These are phyloP conservation scores for Papilionanthe hybrid DNA, from an alignment of 116 monocot genomes.

Conservation along the genomic window DNA sequence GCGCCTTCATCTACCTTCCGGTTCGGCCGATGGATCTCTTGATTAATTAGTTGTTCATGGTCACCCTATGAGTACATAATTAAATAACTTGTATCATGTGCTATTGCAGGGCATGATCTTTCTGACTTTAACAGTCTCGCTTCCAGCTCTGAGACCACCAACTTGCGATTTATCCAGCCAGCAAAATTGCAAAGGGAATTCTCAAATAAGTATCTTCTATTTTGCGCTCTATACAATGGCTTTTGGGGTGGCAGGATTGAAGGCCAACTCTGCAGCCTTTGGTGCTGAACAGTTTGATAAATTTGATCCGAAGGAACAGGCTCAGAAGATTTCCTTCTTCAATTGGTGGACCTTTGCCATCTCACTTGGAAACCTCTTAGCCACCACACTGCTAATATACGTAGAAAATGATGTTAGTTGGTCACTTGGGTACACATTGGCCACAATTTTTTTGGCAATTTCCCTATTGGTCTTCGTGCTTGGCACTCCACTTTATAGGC, in stretches of 20 bases:
- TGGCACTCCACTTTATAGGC: neutral
- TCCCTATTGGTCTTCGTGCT: neutral
- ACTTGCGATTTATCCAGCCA: neutral
- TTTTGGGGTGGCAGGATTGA: neutral
- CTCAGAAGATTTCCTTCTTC: neutral
- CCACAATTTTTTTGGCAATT: neutral
- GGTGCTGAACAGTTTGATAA: neutral
- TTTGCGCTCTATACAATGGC: slow-evolving; percentile 15
- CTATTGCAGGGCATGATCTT: slow-evolving; percentile 13
- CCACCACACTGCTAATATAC: neutral
- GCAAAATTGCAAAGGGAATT: neutral
- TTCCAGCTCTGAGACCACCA: slow-evolving; percentile 12
- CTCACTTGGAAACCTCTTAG: neutral
- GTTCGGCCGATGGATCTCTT: neutral
- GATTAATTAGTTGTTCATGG: neutral
- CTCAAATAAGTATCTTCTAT: slow-evolving; percentile 11
- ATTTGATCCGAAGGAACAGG: neutral
- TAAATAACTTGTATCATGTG: neutral
- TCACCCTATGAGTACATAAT: too few species aligned
- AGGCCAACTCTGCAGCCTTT: neutral
- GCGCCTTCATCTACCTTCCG: slow-evolving; percentile 11
- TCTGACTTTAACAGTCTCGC: slow-evolving; percentile 12
- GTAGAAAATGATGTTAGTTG: neutral
- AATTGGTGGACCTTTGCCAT: neutral
- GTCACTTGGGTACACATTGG: neutral